These are phyloP conservation scores for Neurospora sp. DNA, from an alignment of 2,329 filamentous ascomycete species.

Conservation along the genomic window DNA sequence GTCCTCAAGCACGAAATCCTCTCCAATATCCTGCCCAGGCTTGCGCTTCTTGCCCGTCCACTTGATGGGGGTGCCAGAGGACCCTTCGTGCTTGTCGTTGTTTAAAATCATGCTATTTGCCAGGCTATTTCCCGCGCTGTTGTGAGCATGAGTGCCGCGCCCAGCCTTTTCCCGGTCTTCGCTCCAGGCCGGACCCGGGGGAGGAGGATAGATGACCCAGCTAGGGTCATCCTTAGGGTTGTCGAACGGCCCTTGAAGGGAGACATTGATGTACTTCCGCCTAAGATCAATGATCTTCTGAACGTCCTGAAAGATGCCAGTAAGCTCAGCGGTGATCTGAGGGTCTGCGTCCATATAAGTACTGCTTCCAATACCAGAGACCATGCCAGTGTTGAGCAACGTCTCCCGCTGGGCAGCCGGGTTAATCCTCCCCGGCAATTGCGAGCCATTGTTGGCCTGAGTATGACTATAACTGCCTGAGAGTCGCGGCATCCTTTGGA, in stretches of 20 bases:
- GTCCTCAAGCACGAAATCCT: slow-evolving; percentile 81
- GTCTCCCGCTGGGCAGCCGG: slow-evolving; percentile 21
- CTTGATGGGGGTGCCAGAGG: slow-evolving; percentile 27
- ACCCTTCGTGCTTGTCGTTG: slow-evolving; percentile 25
- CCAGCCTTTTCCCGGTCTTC: slow-evolving; percentile 33
- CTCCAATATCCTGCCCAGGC: slow-evolving; percentile 80
- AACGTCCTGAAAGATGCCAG: slow-evolving; percentile 80
- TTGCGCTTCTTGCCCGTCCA: slow-evolving; percentile 58
- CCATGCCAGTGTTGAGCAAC: slow-evolving; percentile 32
- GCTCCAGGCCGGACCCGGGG: slow-evolving; percentile 85
- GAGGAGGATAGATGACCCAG: slow-evolving; percentile 86
- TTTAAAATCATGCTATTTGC: slow-evolving; percentile 35
- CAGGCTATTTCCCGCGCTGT: slow-evolving; percentile 34
- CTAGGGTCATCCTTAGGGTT: slow-evolving; percentile 78
- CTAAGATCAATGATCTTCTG: slow-evolving; percentile 81
- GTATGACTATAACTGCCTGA: slow-evolving; percentile 11
- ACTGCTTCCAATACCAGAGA: slow-evolving; percentile 53
- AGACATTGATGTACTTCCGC: slow-evolving; percentile 80
- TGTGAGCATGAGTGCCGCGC: slow-evolving; percentile 23
- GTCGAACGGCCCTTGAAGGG: slow-evolving; percentile 69
- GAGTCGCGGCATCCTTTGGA: background rate
- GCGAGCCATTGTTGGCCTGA: slow-evolving; percentile 10
- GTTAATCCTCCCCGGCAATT: slow-evolving; percentile 6
- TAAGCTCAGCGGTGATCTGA: slow-evolving; percentile 74
- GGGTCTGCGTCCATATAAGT: slow-evolving; percentile 65